Conservation (phyloP, 2,329 filamentous ascomycete species). For the Raffaelea arxii region DNA sequence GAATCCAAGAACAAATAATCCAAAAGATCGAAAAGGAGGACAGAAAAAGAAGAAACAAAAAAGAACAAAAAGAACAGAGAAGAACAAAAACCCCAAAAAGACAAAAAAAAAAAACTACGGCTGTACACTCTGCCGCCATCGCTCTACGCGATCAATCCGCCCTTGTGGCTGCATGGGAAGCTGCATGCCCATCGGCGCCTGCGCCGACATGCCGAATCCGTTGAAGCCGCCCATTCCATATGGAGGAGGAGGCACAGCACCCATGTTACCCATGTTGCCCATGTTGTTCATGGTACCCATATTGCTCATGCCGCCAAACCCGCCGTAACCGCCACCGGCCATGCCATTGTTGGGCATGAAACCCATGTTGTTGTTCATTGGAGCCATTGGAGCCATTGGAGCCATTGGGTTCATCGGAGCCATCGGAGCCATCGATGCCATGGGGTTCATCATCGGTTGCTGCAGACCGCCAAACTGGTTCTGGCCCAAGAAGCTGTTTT, state of each 20-base stretch:
- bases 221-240: constrained; percentile 4
- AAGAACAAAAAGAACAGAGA: background rate
- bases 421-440: no score
- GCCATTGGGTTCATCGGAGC: no score
- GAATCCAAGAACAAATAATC: no score
- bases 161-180: constrained; percentile 12
- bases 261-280: background rate
- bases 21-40: background rate
- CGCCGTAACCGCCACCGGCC: background rate
- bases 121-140: constrained; percentile 22
- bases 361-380: no score
- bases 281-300: background rate
- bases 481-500: background rate
- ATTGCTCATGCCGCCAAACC: background rate
- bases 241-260: background rate
- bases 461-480: no score
- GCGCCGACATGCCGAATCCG: constrained; percentile 8
- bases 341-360: no score
- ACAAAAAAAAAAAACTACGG: constrained; percentile 7
- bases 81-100: background rate
- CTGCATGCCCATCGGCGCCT: constrained; percentile 13
- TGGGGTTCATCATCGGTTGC: background rate
- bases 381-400: no score
- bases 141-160: constrained; percentile 23
- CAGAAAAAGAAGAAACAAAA: background rate